Percentiles rank a stretch among this genome's conserved stretches.
These are phyloP conservation scores for Solanum hybrid DNA, from an alignment of 305 asterid genomes.

Conservation along the genomic window DNA sequence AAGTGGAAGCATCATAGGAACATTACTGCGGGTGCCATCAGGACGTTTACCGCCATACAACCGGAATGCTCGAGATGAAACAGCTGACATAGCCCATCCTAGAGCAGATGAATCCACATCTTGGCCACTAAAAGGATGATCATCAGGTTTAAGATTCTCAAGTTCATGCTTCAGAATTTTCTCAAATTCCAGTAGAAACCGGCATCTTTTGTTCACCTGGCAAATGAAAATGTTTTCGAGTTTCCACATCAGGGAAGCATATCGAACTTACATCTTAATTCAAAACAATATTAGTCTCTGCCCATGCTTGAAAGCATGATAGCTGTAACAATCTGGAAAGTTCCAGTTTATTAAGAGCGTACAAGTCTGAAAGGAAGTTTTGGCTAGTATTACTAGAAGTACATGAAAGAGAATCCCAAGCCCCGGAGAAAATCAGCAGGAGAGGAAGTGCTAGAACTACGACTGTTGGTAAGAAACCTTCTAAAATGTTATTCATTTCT, in stretches of 20 bases:
- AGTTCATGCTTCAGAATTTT: conserved; percentile 39
- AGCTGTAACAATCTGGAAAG: background rate
- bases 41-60: conserved; percentile 46
- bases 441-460: background rate
- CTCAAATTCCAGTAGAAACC: conserved; percentile 81
- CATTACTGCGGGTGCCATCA: conserved; percentile 45
- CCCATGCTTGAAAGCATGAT: background rate
- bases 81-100: conserved; percentile 98
- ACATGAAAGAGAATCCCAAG: background rate
- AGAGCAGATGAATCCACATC: conserved; percentile 72
- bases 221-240: background rate
- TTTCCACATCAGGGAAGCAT: background rate
- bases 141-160: conserved; percentile 31
- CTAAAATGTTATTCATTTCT: background rate
- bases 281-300: background rate
- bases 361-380: background rate
- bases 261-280: background rate
- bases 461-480: background rate
- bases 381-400: background rate
- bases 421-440: background rate
- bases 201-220: conserved; percentile 91
- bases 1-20: conserved; percentile 86
- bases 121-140: conserved; percentile 81
- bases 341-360: background rate
- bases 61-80: conserved; percentile 92